Evolutionary conservation across 805 yeast genomes (phyloP), one percentile per base, ranked within the genome.

Genomic region (Allodekkera sacchari): DNA sequence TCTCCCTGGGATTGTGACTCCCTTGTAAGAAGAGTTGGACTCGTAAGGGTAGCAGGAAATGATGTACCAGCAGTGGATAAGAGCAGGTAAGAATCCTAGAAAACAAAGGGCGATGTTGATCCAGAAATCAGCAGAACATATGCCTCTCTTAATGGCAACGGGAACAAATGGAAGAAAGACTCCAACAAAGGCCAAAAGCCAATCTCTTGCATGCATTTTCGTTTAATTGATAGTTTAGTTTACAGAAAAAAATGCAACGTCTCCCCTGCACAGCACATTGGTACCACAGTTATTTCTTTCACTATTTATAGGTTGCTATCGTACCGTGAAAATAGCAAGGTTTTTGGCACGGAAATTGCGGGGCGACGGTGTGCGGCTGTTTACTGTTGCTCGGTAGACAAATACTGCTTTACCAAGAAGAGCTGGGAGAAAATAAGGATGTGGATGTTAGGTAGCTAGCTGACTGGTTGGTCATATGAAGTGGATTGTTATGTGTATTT

Each of bases 51-150:
- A 80, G 44, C 71, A 64, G 34, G 84, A 74, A 34, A 83, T 82
- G 46, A 83, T 78, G 54, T 82, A 83, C 72, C 83, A 77, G 25
- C 79, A 61, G 48, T 83, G 94, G 38, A 83, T 54, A 22, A 83
- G 66, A 8, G 92, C 94, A 1, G 94, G 94, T 33, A 83, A 48
- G 50, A 66, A 77, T 2, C 94, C 92, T 27, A 83, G 62, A 35
- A 72, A 47, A 53, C 85, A 79, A 19, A 83, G 65, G 6, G 80
- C 74, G 28, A 80, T 61, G 50, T 80, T 81, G 38, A 80, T 70
- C 59, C 68, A 59, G 42, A 66, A 71, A 45, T 75, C 83, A 22
- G 73, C 68, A 4, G 79, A 68, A 33, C 65, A 63, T 32, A 68
- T 45, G 1, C 88, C 88, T 44, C 83, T 59, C 53, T 81, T 81